phyloP scores from a whole-genome alignment of 139 green algal species.

The Tetraselmis chui region DNA sequence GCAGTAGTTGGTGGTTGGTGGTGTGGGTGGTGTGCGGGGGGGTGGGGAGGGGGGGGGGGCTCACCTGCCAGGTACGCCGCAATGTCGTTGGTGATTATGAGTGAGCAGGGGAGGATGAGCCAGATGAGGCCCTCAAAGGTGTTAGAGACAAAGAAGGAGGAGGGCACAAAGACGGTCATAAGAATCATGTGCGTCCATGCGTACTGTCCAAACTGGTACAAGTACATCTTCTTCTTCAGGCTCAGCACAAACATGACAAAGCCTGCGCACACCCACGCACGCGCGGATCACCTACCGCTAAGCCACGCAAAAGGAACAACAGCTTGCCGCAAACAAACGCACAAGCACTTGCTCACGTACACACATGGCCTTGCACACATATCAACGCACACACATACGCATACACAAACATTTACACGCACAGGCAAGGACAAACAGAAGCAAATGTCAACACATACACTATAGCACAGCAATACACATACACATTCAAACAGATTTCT shows the following conservation, averaged over 20 bases:
- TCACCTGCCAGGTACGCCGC: constrained; percentile 83
- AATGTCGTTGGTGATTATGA: constrained; percentile 97
- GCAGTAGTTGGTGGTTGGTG: too few species aligned
- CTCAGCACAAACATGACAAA: constrained; percentile 89
- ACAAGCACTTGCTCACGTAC: too few species aligned
- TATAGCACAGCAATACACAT: too few species aligned
- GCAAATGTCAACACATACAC: too few species aligned
- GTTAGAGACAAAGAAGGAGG: constrained; percentile 82
- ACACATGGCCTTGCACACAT: too few species aligned
- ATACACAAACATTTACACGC: too few species aligned
- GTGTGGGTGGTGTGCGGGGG: too few species aligned
- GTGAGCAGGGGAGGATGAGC: constrained; percentile 85
- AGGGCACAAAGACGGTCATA: constrained; percentile 76
- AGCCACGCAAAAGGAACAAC: constrained; percentile 4
- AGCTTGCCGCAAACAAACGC: background rate
- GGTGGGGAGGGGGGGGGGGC: background rate
- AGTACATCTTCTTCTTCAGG: constrained; percentile 73
- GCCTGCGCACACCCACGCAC: too few species aligned
- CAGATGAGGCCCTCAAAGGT: constrained; percentile 94
- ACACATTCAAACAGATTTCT: too few species aligned
- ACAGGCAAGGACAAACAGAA: background rate
- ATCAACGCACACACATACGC: too few species aligned
- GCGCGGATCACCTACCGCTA: too few species aligned
- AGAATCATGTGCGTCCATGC: constrained; percentile 99
- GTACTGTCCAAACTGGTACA: constrained; percentile 96